A percentile compares a stretch with the other conserved stretches of the same genome.
Conservation (phyloP, 2,329 filamentous ascomycete species). For the Nemania sp. region DNA sequence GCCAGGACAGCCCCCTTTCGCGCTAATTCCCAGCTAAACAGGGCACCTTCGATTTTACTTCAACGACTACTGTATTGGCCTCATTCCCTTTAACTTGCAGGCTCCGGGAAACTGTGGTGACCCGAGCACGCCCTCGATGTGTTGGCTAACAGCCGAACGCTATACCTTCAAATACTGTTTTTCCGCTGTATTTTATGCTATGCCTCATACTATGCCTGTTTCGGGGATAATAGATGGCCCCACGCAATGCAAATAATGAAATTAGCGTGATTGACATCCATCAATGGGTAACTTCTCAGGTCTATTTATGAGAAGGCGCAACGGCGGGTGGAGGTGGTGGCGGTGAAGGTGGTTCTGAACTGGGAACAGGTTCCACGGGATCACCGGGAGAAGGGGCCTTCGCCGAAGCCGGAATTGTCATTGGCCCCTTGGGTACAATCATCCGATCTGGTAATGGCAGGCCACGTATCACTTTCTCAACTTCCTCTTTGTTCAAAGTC, state of each 20-base stretch:
- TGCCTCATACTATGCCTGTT: slow-evolving; percentile 4
- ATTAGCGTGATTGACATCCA: not conserved
- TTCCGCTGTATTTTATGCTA: slow-evolving; percentile 19
- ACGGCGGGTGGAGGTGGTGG: slow-evolving; percentile 45
- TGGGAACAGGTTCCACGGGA: slow-evolving; percentile 37
- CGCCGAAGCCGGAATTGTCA: slow-evolving; percentile 71
- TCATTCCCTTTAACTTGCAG: not conserved
- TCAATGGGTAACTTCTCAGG: slow-evolving; percentile 13
- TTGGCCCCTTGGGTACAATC: slow-evolving; percentile 68
- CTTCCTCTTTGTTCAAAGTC: slow-evolving; percentile 88
- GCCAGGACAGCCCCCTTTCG: not conserved
- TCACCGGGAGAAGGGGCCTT: slow-evolving; percentile 44
- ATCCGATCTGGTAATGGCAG: slow-evolving; percentile 81
- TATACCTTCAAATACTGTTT: slow-evolving; percentile 29
- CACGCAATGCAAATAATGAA: slow-evolving; percentile 8
- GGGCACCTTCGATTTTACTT: not conserved
- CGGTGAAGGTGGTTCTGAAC: slow-evolving; percentile 44
- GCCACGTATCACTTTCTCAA: slow-evolving; percentile 88
- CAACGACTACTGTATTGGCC: not conserved
- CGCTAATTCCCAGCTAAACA: not conserved
- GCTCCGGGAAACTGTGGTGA: not conserved
- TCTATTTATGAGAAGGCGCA: slow-evolving; percentile 33
- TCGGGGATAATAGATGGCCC: not conserved
- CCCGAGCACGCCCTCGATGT: slow-evolving; percentile 9
- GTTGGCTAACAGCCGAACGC: slow-evolving; percentile 17